phyloP scores from a whole-genome alignment of 2,329 filamentous ascomycete species.

The Cytospora piceae region DNA sequence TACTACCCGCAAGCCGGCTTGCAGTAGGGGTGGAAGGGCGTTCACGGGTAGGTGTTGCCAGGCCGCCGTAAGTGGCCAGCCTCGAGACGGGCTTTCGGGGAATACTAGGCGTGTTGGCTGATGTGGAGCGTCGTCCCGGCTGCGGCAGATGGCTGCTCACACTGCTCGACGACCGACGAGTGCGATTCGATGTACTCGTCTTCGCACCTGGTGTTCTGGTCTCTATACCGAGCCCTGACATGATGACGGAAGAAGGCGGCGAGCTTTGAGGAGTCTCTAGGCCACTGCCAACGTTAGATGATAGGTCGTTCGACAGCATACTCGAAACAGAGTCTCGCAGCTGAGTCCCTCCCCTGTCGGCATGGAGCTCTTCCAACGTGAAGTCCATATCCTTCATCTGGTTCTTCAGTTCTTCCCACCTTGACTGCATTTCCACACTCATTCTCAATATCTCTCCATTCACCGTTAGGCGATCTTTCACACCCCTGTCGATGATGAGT shows the following conservation, averaged over 20 bases:
- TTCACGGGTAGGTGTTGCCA: constrained; percentile 43
- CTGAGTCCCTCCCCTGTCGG: constrained; percentile 68
- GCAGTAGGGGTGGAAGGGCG: constrained; percentile 55
- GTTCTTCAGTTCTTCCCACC: constrained; percentile 75
- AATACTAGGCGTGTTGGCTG: constrained; percentile 46
- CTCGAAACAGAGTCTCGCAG: constrained; percentile 92
- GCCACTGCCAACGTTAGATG: constrained; percentile 68
- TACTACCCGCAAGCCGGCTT: constrained; percentile 39
- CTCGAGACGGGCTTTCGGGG: constrained; percentile 49
- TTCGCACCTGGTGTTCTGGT: constrained; percentile 38
- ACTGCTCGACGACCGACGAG: constrained; percentile 50
- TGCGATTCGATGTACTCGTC: constrained; percentile 40
- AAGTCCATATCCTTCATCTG: constrained; percentile 79
- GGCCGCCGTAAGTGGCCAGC: constrained; percentile 48
- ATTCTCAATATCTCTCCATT: constrained; percentile 93
- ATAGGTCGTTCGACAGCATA: constrained; percentile 79
- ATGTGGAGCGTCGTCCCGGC: constrained; percentile 52
- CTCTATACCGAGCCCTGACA: constrained; percentile 54
- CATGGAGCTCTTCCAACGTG: constrained; percentile 72
- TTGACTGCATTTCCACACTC: constrained; percentile 81
- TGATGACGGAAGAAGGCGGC: constrained; percentile 64
- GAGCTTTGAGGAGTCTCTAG: constrained; percentile 73
- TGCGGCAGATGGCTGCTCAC: constrained; percentile 50
- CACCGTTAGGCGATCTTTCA: constrained; percentile 91
- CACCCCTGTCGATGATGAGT: constrained; percentile 92